Percentiles rank a stretch among this genome's conserved stretches.
Evolutionary conservation across 1,284 basidiomycete species (phyloP).

Genomic region (Polyporus tsugae): DNA sequence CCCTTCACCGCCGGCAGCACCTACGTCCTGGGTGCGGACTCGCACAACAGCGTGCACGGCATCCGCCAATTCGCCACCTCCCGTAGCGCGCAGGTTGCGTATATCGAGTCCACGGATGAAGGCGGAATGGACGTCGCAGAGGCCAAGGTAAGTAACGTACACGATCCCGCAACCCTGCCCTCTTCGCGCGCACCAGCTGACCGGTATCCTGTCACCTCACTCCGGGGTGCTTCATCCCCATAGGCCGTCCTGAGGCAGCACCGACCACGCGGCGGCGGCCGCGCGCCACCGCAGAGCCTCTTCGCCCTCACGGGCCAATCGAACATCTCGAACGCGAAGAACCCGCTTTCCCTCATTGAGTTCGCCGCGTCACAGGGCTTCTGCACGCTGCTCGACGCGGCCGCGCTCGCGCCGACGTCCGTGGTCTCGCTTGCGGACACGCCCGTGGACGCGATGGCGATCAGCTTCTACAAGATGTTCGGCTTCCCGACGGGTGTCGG

Average conservation of each 20-base stretch:
- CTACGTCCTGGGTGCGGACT: constrained; percentile 75
- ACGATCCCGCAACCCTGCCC: not conserved
- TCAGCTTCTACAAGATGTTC: constrained; percentile 92
- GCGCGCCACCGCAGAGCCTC: constrained; percentile 57
- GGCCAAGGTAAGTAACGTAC: constrained; percentile 66
- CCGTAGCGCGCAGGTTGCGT: constrained; percentile 63
- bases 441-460: constrained; percentile 80
- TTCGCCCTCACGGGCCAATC: constrained; percentile 83
- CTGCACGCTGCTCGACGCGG: constrained; percentile 78
- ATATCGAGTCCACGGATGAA: constrained; percentile 67
- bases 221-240: constrained; percentile 37
- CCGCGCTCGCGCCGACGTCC: constrained; percentile 79
- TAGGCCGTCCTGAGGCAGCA: constrained; percentile 48
- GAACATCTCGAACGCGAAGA: constrained; percentile 76
- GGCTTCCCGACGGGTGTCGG: constrained; percentile 89
- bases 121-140: constrained; percentile 67
- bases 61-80: constrained; percentile 73
- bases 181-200: not conserved
- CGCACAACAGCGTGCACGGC: constrained; percentile 87
- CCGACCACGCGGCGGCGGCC: constrained; percentile 49
- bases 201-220: constrained; percentile 32
- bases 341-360: constrained; percentile 50
- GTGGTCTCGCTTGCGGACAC: constrained; percentile 68
- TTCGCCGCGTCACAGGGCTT: constrained; percentile 77
- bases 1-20: constrained; percentile 65